Conservation (phyloP, 805 yeast species). For the Pichia occidentalis region DNA sequence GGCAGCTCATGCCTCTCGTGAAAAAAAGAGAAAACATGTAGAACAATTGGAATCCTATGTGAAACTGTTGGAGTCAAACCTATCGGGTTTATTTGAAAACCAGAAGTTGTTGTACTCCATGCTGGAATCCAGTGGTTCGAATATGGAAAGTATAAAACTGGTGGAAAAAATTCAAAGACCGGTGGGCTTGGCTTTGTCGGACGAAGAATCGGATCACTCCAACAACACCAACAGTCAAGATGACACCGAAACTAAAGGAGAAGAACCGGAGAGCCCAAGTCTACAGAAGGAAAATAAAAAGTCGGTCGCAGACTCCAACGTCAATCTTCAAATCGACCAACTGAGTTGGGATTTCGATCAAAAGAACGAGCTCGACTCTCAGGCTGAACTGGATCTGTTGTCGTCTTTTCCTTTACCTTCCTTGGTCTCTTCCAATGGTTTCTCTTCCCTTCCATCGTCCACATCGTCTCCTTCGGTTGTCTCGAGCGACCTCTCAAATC, state of each 20-base stretch:
- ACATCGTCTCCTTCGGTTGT: slow-evolving; percentile 6
- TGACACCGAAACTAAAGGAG: slow-evolving; percentile 8
- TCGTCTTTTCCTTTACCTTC: too few relatives aligned
- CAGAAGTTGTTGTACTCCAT: slow-evolving; percentile 16
- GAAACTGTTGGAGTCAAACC: slow-evolving; percentile 32
- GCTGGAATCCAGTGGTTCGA: slow-evolving; percentile 17
- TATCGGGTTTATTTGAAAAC: slow-evolving; percentile 11
- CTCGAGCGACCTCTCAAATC: slow-evolving; percentile 7
- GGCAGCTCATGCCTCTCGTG: slow-evolving; percentile 97
- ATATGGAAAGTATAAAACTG: slow-evolving; percentile 7
- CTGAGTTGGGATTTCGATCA: not conserved
- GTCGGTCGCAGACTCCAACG: slow-evolving; percentile 16
- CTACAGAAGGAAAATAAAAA: slow-evolving; percentile 14
- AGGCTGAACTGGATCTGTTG: slow-evolving; percentile 11
- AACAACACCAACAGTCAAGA: slow-evolving; percentile 1
- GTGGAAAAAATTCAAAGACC: slow-evolving; percentile 22
- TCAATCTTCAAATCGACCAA: not conserved
- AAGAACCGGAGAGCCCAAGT: not conserved
- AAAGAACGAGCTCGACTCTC: not conserved
- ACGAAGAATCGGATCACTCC: slow-evolving; percentile 14
- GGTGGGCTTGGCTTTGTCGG: slow-evolving; percentile 21
- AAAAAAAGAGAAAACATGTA: slow-evolving; percentile 88
- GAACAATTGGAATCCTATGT: slow-evolving; percentile 71
- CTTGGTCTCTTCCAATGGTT: too few relatives aligned
- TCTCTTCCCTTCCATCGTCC: slow-evolving; percentile 2